Percentiles rank a stretch among this genome's conserved stretches.
Conservation (phyloP, 2,329 filamentous ascomycete genomes). For the Aspergillus proliferans region DNA sequence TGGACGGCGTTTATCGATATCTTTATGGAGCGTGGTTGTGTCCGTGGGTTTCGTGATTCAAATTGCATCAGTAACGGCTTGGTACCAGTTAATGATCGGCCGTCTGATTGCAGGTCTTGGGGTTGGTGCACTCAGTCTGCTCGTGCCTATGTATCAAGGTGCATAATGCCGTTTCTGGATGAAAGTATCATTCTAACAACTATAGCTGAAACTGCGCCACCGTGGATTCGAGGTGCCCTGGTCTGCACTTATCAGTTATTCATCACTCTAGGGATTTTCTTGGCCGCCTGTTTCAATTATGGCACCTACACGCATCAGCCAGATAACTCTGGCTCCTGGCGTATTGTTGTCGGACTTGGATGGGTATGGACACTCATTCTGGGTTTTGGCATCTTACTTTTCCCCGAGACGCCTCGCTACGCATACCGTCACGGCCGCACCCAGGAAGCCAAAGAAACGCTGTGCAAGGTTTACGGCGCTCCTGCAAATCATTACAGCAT, state of each 20-base stretch:
- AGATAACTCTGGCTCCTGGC: conserved; percentile 38
- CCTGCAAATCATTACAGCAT: conserved; percentile 48
- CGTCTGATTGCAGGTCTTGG: conserved; percentile 39
- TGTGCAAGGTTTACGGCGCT: conserved; percentile 51
- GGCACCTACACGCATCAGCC: conserved; percentile 23
- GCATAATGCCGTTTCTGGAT: conserved; percentile 16
- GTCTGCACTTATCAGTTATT: conserved; percentile 42
- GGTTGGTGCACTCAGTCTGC: conserved; percentile 36
- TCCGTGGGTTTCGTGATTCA: conserved; percentile 38
- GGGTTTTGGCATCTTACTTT: conserved; percentile 47
- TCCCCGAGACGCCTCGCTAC: conserved; percentile 54
- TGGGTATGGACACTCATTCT: conserved; percentile 53
- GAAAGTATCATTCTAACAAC: neutral
- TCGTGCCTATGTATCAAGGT: conserved; percentile 43
- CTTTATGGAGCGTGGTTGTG: conserved; percentile 34
- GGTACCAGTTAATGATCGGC: conserved; percentile 39
- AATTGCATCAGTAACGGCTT: conserved; percentile 33
- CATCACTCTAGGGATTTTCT: conserved; percentile 42
- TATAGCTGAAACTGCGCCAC: neutral
- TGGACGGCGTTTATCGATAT: conserved; percentile 39
- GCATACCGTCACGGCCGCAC: conserved; percentile 52
- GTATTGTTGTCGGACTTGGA: conserved; percentile 50
- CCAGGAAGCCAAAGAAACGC: conserved; percentile 46
- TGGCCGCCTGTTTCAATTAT: conserved; percentile 44
- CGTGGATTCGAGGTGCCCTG: neutral